These are phyloP conservation scores for Zygoascus ofunaensis DNA, from an alignment of 805 yeast genomes.

Conservation along the genomic window DNA sequence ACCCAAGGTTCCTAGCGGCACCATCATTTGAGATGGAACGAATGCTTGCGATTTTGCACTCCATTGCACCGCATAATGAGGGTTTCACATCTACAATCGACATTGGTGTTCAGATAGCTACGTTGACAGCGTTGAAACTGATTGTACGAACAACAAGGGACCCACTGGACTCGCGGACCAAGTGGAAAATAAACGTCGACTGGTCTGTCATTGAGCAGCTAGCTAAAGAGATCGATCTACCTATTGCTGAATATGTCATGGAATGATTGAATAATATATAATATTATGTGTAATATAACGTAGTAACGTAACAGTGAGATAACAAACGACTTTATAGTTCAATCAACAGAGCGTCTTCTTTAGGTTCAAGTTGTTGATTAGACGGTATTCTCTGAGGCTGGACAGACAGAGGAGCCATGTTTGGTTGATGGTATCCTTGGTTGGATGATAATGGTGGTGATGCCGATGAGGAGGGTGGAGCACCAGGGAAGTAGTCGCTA, in stretches of 20 bases:
- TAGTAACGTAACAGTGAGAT: neutral
- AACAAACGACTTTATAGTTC: conserved; percentile 14
- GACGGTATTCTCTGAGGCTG: neutral
- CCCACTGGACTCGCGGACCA: conserved; percentile 53
- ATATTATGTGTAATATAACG: neutral
- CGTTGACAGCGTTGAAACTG: conserved; percentile 47
- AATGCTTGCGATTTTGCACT: conserved; percentile 65
- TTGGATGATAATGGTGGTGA: conserved; percentile 2
- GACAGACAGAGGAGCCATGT: neutral
- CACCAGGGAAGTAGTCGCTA: neutral
- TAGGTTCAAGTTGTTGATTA: conserved; percentile 6
- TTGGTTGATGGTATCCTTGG: neutral
- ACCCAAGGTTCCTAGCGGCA: conserved; percentile 58
- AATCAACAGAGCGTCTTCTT: conserved; percentile 18
- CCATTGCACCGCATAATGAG: conserved; percentile 43
- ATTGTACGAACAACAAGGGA: conserved; percentile 39
- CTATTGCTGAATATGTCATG: conserved; percentile 50
- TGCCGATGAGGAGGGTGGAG: conserved; percentile 4
- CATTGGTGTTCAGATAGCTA: conserved; percentile 45
- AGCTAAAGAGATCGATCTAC: conserved; percentile 57
- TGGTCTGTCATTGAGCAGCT: conserved; percentile 56
- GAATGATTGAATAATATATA: conserved; percentile 24
- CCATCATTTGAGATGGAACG: conserved; percentile 71
- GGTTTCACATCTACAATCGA: conserved; percentile 29
- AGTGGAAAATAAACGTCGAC: conserved; percentile 71